Conservation (phyloP, 345 rosid species). For the Garcia nutans region DNA sequence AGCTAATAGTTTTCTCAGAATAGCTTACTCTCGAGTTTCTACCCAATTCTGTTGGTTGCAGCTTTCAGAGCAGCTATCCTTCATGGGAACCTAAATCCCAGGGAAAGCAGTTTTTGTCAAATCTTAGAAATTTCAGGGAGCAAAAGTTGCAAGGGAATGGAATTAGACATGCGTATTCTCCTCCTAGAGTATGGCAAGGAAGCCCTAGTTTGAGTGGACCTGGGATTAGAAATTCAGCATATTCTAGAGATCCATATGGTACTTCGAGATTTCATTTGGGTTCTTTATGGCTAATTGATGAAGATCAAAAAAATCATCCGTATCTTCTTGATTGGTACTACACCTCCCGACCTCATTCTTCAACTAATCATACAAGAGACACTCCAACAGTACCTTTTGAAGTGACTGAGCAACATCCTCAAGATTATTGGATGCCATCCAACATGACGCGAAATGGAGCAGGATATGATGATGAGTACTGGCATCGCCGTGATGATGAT, state of each 20-base stretch:
- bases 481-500: slow-evolving; percentile 33
- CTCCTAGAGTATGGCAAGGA: slow-evolving; percentile 47
- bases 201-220: slow-evolving; percentile 43
- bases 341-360: slow-evolving; percentile 44
- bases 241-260: slow-evolving; percentile 50
- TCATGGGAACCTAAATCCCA: slow-evolving; percentile 79
- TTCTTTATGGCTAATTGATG: slow-evolving; percentile 66
- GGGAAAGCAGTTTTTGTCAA: slow-evolving; percentile 77
- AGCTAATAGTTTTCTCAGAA: not conserved
- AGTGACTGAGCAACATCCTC: slow-evolving; percentile 32
- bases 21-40: not conserved
- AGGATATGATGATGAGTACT: slow-evolving; percentile 29
- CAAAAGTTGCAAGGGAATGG: slow-evolving; percentile 57
- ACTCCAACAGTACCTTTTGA: slow-evolving; percentile 21
- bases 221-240: slow-evolving; percentile 40
- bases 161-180: slow-evolving; percentile 41
- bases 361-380: slow-evolving; percentile 26
- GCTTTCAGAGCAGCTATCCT: slow-evolving; percentile 86
- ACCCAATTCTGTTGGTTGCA: slow-evolving; percentile 33
- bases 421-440: slow-evolving; percentile 51
- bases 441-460: slow-evolving; percentile 36
- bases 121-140: slow-evolving; percentile 78
- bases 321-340: slow-evolving; percentile 94
- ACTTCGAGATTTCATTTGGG: slow-evolving; percentile 44
- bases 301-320: slow-evolving; percentile 69